Evolutionary conservation across 768 basidiomycete genomes (phyloP), one percentile per base, ranked within the genome.

Genomic region (Pulveroboletus sp.): DNA sequence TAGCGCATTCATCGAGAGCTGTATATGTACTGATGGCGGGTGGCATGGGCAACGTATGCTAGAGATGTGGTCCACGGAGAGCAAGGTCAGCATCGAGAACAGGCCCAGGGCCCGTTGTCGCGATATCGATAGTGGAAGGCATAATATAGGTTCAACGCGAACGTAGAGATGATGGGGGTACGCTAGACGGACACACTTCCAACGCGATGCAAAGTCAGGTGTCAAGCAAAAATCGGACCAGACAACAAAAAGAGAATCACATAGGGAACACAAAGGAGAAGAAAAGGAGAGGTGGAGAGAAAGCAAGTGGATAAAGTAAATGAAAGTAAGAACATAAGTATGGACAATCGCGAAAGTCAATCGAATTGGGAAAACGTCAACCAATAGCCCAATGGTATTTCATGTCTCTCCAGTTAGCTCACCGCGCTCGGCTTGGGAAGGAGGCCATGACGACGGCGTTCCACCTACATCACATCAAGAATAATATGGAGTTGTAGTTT

Each of bases 351-450:
- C 54, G 64, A 67, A 72, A 60, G 67, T n/a, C 64, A 69, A 74
- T 69, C 66, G 64, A 73, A 76, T 76, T 77, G 77, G 75, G 69
- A 76, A 69, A 58, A 66, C 65, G 69, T 73, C 79, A 82, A 81
- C 78, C 78, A 81, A 81, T 73, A 81, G 78, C 81, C 78, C 78
- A 79, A 78, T 53, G 52, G 57, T 57, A 56, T 56, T 54, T 58
- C 62, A 56, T 60, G 55, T 55, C 51, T 55, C 52, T 35, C 43
- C 49, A 30, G 42, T 51, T 38, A 36, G 55, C 47, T 51, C 48
- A 33, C 39, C 47, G 27, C 27, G 21, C 47, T 49, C 36, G n/a
- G n/a, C n/a, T n/a, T n/a, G n/a, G n/a, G n/a, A n/a, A n/a, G 24
- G 45, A 6, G 40, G 44, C 32, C 14, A 31, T 13, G n/a, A 30